Conservation (phyloP, 768 basidiomycete genomes). For the Neoboletus brunneissimus region DNA sequence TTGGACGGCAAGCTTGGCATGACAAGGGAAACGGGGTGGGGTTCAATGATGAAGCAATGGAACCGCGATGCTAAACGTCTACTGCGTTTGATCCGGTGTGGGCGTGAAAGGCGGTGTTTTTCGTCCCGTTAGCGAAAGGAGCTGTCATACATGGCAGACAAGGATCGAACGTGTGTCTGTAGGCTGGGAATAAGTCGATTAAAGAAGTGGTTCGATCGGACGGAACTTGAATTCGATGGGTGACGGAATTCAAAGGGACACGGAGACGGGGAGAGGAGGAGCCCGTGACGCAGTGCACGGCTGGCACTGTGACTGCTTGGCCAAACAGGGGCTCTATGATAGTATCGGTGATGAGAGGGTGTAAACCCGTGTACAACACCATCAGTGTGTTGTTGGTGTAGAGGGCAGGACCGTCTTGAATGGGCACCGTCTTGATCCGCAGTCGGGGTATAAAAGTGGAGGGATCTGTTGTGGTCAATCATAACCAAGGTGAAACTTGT, state of each 20-base stretch:
- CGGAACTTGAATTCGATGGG: neutral
- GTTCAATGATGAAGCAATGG: too few species aligned
- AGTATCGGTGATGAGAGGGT: neutral
- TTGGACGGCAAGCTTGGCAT: too few species aligned
- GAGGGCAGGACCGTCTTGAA: too few species aligned
- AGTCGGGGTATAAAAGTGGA: neutral
- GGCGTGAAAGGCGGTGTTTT: too few species aligned
- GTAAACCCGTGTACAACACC: neutral
- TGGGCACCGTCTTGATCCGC: conserved; percentile 1
- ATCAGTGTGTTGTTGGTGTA: neutral
- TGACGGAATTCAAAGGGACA: neutral
- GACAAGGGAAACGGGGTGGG: too few species aligned
- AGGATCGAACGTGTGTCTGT: too few species aligned
- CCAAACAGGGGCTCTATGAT: neutral
- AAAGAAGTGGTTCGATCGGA: neutral
- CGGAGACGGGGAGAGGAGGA: neutral
- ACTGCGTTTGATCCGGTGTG: too few species aligned
- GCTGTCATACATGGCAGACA: too few species aligned
- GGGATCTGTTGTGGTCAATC: neutral
- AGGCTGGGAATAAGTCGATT: neutral
- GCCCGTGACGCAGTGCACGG: neutral
- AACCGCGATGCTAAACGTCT: too few species aligned
- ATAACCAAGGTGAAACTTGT: neutral
- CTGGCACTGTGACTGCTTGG: neutral
- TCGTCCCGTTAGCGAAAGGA: too few species aligned